Evolutionary conservation across 116 monocot genomes (phyloP), one percentile per base, ranked within the genome.

Genomic region (Dioscorea cayenensis): DNA sequence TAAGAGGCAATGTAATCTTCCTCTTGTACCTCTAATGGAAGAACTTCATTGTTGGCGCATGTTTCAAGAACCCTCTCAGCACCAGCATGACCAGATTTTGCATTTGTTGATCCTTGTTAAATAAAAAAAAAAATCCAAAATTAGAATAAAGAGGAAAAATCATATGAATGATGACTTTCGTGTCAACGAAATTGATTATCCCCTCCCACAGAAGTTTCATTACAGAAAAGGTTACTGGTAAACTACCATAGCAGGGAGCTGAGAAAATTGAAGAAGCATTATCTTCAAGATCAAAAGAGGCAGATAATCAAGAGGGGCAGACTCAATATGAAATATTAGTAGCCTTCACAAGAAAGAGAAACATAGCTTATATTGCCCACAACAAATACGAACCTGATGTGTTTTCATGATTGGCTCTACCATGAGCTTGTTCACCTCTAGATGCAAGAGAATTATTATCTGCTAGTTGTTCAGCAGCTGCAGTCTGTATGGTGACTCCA

Each of bases 371-470:
- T 16, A 55, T 16, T 19, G 3, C 16, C 19, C 55, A 5, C 55
- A 55, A 55, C 51, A 17, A 14, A 64, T 65, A 68, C 65, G 32
- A 67, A 86, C 82, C 84, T 80, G 81, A 72, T 14, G 74, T 72
- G n/a, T 29, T 71, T 70, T 87, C 91, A 25, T 71, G 66, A 69
- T 75, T 78, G 60, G 38, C 71, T 78, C 66, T 84, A 62, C 63
- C 66, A 64, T 81, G 77, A 21, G 22, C 75, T 64, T 73, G 78
- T 66, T 86, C 90, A 28, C 63, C 69, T 75, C 86, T 79, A 72
- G 76, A 72, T 60, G 77, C 85, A 36, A 65, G 38, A 18, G 78
- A 49, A 36, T 63, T n/a, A 55, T 16, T 55, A 55, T 55, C 55
- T n/a, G 17, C n/a, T 55, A n/a, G 55, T 18, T n/a, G 67, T 49